Evolutionary conservation across 2,329 filamentous ascomycete genomes (phyloP), one percentile per base, ranked within the genome.

Genomic region (Didymella exigua): DNA sequence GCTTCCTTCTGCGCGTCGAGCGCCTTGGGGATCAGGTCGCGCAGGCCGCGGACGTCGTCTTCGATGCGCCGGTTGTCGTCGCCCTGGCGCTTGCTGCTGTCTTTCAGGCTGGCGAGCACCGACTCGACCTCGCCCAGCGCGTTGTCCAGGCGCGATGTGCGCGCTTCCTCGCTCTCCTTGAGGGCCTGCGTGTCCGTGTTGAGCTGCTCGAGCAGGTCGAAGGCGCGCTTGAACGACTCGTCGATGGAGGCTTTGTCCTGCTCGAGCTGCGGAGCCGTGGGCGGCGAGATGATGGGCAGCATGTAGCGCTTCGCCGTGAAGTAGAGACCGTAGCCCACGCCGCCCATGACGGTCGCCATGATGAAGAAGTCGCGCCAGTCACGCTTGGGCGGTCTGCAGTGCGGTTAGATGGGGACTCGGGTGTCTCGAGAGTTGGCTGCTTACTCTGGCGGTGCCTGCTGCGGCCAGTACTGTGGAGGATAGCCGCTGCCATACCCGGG

Each of bases 361-460:
- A 99, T 98, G 77, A 99, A 99, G 90, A 92, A 98, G 73, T 99
- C 95, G 58, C 96, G 85, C 95, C 95, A 99, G 77, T 99, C 95
- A 70, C 95, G 83, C 72, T 86, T 88, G 3, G 92, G 92, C 2
- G 86, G 69, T 49, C 73, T 76, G 8, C 43, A 1, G 7, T 7
- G 4, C 3, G 23, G 49, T 72, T 53, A 70, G 69, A 49, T 16
- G 16, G 18, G 33, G 33, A 2, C 16, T 21, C 33, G 10, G 33
- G 2, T 24, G n/a, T 21, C 7, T 18, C 10, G 19, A 18, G 13
- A 11, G 14, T 2, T 3, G 3, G 1, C 9, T 29, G 5, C 79
- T 68, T 74, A 82, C 79, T 84, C 81, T 61, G 81, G 83, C 27
- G 82, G 80, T 29, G 82, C 81, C 21, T 77, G 78, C 62, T 82